Evolutionary conservation across 495 filamentous ascomycete genomes (phyloP).

Genomic region (Penicillium crystallinum): DNA sequence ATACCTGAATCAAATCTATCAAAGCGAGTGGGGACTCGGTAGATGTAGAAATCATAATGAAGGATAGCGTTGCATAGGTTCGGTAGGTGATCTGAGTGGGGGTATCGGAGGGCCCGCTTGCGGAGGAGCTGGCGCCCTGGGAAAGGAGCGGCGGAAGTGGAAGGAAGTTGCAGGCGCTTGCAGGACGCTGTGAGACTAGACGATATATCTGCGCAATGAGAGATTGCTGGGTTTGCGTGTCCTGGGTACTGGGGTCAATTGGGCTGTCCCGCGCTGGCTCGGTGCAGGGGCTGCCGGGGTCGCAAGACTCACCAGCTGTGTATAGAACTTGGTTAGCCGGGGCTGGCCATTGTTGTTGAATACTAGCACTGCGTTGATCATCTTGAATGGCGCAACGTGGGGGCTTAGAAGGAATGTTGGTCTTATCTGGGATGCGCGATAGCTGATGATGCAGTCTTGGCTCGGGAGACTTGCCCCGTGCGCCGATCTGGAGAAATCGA

Average conservation of each 20-base stretch:
- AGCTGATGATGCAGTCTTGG: constrained; percentile 5
- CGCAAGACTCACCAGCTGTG: constrained; percentile 72
- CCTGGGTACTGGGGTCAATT: constrained; percentile 47
- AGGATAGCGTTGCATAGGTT: constrained; percentile 96
- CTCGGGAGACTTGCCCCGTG: constrained; percentile 10
- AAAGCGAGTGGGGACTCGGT: constrained; percentile 94
- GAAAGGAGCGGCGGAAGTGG: constrained; percentile 68
- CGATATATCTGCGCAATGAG: constrained; percentile 97
- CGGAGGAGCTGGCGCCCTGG: constrained; percentile 53
- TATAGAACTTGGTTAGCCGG: constrained; percentile 97
- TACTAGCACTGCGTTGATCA: constrained; percentile 99
- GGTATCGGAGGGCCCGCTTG: constrained; percentile 68
- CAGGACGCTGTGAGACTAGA: constrained; percentile 83
- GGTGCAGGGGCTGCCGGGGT: not conserved
- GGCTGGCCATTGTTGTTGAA: constrained; percentile 98
- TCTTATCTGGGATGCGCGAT: constrained; percentile 1
- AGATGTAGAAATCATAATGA: constrained; percentile 96
- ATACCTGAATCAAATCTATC: constrained; percentile 95
- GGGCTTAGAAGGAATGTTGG: not conserved
- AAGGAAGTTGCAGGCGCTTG: constrained; percentile 94
- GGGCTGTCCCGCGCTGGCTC: not conserved
- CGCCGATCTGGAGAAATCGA: constrained; percentile 12
- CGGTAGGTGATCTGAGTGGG: constrained; percentile 97
- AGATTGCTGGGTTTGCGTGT: constrained; percentile 90
- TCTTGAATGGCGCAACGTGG: constrained; percentile 30